Evolutionary conservation across 2,329 filamentous ascomycete genomes (phyloP), one percentile per base, ranked within the genome.

Genomic region (Aspergillus proliferans): DNA sequence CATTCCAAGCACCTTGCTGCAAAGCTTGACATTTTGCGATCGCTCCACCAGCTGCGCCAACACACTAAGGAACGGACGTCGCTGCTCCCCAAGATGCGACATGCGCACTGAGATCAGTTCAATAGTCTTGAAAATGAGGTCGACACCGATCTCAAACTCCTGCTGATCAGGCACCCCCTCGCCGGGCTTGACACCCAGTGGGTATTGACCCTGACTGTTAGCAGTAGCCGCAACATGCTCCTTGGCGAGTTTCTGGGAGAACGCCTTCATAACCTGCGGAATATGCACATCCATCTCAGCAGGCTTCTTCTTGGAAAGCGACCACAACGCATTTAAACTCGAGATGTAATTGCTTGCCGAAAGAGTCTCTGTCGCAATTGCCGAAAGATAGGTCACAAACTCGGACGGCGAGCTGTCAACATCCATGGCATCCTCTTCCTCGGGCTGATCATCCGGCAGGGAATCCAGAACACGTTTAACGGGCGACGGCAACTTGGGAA

Each of bases 41-140:
- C 95, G 93, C 69, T 99, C 93, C 3, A 98, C 92, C 19, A 99
- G 78, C 15, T 91, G 93, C 4, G 93, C 93, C 30, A 99, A 76
- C 3, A 97, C 92, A 64, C 91, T 97, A 1, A 99, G 80, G 74
- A 97, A 98, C 0, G 93, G 92, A 42, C 94, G 80, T 40, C 93
- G 80, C 63, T 92, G 89, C 58, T 98, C 93, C 1, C 89, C 90
- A 10, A 99, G 79, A 34, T 86, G 86, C 60, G 93, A 91, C 84
- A 99, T 97, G 40, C 93, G 85, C 55, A 90, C 80, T 1, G 93
- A 88, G 19, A 95, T 87, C 50, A 96, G 84, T 61, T 97, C 91
- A 53, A 98, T 91, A 8, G 91, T 88, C 72, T 97, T 97, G 62
- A 96, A 85, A 70, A 97, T 95, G 39, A 98, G 74, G 49, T 87